phyloP scores from a whole-genome alignment of 805 yeast genomes.

The Ogataea nakhonphanomensis region DNA sequence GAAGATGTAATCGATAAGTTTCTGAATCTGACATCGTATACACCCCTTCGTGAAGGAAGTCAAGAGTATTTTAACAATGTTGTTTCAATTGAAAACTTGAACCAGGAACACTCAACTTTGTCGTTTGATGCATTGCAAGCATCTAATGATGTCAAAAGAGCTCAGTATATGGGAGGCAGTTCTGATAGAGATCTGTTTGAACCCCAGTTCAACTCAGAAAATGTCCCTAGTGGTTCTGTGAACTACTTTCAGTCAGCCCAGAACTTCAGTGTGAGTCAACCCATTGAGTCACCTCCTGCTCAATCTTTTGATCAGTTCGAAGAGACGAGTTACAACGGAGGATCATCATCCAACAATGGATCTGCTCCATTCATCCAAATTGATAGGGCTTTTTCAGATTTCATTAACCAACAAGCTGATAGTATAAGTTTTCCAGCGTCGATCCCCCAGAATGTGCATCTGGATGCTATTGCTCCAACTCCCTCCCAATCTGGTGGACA shows the following conservation, averaged over 20 bases:
- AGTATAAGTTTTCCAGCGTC: neutral
- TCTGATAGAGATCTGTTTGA: neutral
- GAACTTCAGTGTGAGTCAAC: neutral
- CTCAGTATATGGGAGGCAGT: no score
- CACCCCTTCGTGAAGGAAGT: constrained; percentile 2
- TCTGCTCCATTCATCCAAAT: constrained; percentile 15
- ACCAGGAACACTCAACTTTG: neutral
- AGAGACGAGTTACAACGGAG: neutral
- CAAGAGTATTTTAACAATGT: neutral
- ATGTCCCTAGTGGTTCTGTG: neutral
- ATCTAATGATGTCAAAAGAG: neutral
- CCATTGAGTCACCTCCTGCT: constrained; percentile 2
- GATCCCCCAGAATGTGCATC: neutral
- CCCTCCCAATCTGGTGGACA: neutral
- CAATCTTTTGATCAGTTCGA: constrained; percentile 3
- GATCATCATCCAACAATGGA: neutral
- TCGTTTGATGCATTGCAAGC: neutral
- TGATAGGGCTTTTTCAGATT: constrained; percentile 15
- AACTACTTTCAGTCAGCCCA: constrained; percentile 1
- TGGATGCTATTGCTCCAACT: neutral
- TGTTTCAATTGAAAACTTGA: neutral
- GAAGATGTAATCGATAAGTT: constrained; percentile 10
- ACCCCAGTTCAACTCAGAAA: neutral
- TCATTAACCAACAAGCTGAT: neutral
- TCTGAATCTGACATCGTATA: constrained; percentile 4